Conservation (phyloP, 1,284 basidiomycete genomes). For the Trichosporon coremiiforme region DNA sequence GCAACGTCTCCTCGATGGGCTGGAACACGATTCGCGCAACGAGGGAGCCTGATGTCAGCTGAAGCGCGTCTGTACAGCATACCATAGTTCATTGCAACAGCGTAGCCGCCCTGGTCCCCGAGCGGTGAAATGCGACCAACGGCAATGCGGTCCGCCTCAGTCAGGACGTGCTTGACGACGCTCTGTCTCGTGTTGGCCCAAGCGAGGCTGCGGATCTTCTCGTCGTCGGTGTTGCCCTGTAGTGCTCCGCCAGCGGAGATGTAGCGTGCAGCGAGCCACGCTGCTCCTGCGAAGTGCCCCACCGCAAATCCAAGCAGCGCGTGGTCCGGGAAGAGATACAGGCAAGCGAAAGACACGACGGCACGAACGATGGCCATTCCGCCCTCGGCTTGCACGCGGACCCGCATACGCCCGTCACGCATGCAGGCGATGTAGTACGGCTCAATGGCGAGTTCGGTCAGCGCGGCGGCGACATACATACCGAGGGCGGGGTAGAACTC, state of each 20-base stretch:
- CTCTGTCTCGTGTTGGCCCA: conserved; percentile 66
- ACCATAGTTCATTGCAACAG: conserved; percentile 93
- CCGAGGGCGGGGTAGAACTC: conserved; percentile 67
- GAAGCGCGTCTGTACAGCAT: conserved; percentile 1
- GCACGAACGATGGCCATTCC: conserved; percentile 75
- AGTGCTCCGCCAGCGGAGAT: conserved; percentile 38
- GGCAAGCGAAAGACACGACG: conserved; percentile 64
- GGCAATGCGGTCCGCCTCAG: conserved; percentile 91
- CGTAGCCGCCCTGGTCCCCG: conserved; percentile 88
- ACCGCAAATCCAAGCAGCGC: conserved; percentile 78
- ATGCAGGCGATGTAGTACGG: conserved; percentile 80
- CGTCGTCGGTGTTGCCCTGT: not conserved
- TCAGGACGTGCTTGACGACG: conserved; percentile 88
- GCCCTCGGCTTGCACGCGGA: conserved; percentile 80
- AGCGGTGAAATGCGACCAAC: conserved; percentile 78
- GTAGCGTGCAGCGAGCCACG: conserved; percentile 55
- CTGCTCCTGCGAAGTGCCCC: conserved; percentile 75
- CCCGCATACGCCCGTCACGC: conserved; percentile 63
- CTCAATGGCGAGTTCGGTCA: conserved; percentile 76
- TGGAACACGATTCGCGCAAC: conserved; percentile 88
- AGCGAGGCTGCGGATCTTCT: conserved; percentile 39
- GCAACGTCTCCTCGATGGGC: conserved; percentile 85
- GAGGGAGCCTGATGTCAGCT: conserved; percentile 69
- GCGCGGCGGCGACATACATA: conserved; percentile 71
- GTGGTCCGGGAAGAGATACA: conserved; percentile 59